Evolutionary conservation across 2,329 filamentous ascomycete species (phyloP), one percentile per base, ranked within the genome.

Genomic region (Colletotrichum viniferum): DNA sequence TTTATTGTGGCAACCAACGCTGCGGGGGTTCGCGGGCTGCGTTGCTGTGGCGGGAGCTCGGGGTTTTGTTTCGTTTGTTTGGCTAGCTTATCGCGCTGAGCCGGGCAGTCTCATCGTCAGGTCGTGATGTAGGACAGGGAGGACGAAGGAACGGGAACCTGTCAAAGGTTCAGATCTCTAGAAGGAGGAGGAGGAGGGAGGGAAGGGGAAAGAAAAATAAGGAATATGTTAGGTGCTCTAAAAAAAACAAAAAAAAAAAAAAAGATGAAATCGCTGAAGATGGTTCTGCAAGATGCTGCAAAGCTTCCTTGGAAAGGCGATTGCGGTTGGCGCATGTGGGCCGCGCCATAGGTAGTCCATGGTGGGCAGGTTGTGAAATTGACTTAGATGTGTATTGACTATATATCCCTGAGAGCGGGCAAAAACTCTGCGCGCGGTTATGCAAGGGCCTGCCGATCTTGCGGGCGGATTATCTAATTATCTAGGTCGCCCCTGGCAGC

Each of bases 231-330:
- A 48, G 43, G 43, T 21, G 43, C 43, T 48, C 43, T 48, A 21
- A 43, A 36, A 60, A 30, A 30, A 43, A 28, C 7, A 32, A 67
- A 60, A 43, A 30, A 43, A 28, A 28, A 32, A 67, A 60, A 43
- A 43, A 60, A 69, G 32, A 36, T 66, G 38, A 34, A 70, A 73
- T 75, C n/a, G 24, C 43, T 52, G 63, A 61, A 75, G 69, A 73
- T 72, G 43, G 43, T 61, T 18, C 58, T 61, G 73, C 69, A 67
- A 67, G 63, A 65, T 73, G 69, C 69, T 63, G 61, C 61, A 63
- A 63, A 34, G 30, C 30, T 63, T 36, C 61, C 61, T 21, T 63
- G 61, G 55, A 52, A 56, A 63, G 69, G 69, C 56, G 48, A 55
- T 24, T 71, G 65, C 69, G 60, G 64, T n/a, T 69, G 64, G 70